Conservation (phyloP, 495 filamentous ascomycete genomes). For the Trichoderma gamsii region DNA sequence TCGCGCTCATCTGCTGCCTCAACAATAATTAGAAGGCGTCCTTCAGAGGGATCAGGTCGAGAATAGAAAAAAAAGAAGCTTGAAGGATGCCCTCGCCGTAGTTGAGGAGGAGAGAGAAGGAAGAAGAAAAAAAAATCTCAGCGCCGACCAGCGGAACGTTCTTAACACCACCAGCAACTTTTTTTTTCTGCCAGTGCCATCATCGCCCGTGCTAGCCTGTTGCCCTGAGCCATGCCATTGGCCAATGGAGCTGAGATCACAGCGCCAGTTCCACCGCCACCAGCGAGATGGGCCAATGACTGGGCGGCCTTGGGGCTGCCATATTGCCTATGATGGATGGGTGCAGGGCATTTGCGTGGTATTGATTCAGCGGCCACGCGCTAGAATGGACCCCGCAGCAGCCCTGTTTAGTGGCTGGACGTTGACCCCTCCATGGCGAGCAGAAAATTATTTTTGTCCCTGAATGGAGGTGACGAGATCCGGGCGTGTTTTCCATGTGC, state of each 20-base stretch:
- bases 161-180: conserved; percentile 4
- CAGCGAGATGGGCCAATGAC: neutral
- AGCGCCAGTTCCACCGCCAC: conserved; percentile 11
- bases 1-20: conserved; percentile 5
- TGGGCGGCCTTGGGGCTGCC: neutral
- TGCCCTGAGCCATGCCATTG: neutral
- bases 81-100: neutral
- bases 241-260: conserved; percentile 7
- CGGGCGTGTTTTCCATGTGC: no score
- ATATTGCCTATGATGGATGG: conserved; percentile 11
- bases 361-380: neutral
- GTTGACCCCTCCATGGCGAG: neutral
- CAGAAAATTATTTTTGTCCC: neutral
- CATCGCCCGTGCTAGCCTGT: neutral
- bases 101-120: conserved; percentile 4
- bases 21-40: neutral
- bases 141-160: conserved; percentile 1
- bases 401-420: neutral
- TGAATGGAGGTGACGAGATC: no score
- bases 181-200: conserved; percentile 9
- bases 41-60: neutral
- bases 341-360: conserved; percentile 4
- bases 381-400: conserved; percentile 5
- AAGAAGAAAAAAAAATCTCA: conserved; percentile 10
- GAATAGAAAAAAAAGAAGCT: neutral